A percentile compares a stretch with the other conserved stretches of the same genome.
Evolutionary conservation across 148 eudicot genomes (phyloP).

Genomic region (Arctostaphylos glauca): DNA sequence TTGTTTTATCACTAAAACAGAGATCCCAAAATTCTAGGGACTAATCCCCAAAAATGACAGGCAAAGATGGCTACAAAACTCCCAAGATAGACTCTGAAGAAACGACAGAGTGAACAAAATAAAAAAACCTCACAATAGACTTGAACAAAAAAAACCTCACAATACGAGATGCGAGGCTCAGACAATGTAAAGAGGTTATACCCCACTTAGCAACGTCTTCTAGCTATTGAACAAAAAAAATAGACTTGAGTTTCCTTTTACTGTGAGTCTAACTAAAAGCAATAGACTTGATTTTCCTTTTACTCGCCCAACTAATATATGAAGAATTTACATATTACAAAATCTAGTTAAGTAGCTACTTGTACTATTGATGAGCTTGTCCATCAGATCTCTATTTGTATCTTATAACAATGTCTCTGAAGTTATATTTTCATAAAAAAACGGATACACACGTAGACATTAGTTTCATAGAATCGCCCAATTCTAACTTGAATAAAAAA

Average conservation of each 20-base stretch:
- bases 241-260: too few species aligned
- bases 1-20: too few species aligned
- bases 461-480: too few species aligned
- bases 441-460: too few species aligned
- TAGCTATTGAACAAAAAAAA: not conserved
- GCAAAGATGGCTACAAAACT: not conserved
- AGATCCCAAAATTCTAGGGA: not conserved
- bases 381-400: too few species aligned
- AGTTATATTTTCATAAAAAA: too few species aligned
- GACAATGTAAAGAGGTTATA: not conserved
- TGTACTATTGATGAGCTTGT: too few species aligned
- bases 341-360: too few species aligned
- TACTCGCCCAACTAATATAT: not conserved
- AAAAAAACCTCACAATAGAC: not conserved
- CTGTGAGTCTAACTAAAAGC: too few species aligned
- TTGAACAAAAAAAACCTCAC: not conserved
- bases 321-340: too few species aligned
- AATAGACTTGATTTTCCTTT: not conserved
- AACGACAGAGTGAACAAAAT: not conserved
- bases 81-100: not conserved
- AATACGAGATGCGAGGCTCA: not conserved
- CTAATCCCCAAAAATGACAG: not conserved
- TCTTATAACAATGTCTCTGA: too few species aligned
- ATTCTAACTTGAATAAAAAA: too few species aligned
- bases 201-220: not conserved